Conservation (phyloP, 768 basidiomycete genomes). For the Phlegmacium glaucopus region DNA sequence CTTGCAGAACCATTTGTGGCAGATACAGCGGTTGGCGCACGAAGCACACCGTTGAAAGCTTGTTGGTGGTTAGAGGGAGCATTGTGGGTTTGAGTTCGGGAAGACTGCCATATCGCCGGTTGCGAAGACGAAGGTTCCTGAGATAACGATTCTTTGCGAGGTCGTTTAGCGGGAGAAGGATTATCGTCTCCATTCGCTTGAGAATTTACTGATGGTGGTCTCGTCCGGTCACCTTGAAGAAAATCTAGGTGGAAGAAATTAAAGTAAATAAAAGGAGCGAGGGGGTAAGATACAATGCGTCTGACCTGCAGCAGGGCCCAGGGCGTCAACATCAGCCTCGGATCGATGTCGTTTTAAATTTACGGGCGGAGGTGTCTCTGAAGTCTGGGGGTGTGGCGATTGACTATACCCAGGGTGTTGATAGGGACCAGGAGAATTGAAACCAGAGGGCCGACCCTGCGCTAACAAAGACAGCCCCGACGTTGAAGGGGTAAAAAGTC, state of each 20-base stretch:
- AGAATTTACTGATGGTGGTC: slow-evolving; percentile 48
- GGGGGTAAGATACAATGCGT: background rate
- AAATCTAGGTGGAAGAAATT: slow-evolving; percentile 31
- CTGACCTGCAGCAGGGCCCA: slow-evolving; percentile 16
- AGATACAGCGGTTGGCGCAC: slow-evolving; percentile 42
- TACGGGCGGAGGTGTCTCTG: slow-evolving; percentile 53
- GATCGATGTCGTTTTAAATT: slow-evolving; percentile 41
- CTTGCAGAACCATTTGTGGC: slow-evolving; percentile 35
- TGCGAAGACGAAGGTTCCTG: slow-evolving; percentile 28
- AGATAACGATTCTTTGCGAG: slow-evolving; percentile 48
- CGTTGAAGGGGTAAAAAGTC: slow-evolving; percentile 82
- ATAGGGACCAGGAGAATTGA: slow-evolving; percentile 51
- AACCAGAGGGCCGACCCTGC: slow-evolving; percentile 39
- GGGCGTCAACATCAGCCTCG: slow-evolving; percentile 58
- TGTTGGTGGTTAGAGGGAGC: slow-evolving; percentile 28
- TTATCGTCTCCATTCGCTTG: slow-evolving; percentile 55
- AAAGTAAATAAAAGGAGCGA: background rate
- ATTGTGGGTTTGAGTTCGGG: slow-evolving; percentile 25
- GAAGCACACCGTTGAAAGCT: slow-evolving; percentile 42
- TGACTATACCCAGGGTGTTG: slow-evolving; percentile 42
- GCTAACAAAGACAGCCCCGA: slow-evolving; percentile 45
- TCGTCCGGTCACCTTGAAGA: slow-evolving; percentile 42
- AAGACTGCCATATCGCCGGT: slow-evolving; percentile 31
- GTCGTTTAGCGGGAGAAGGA: slow-evolving; percentile 70
- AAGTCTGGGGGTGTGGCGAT: slow-evolving; percentile 41